Percentiles rank a stretch among this genome's conserved stretches.
Conservation (phyloP, 78 protist species). For the Chrysochromulina parva region DNA sequence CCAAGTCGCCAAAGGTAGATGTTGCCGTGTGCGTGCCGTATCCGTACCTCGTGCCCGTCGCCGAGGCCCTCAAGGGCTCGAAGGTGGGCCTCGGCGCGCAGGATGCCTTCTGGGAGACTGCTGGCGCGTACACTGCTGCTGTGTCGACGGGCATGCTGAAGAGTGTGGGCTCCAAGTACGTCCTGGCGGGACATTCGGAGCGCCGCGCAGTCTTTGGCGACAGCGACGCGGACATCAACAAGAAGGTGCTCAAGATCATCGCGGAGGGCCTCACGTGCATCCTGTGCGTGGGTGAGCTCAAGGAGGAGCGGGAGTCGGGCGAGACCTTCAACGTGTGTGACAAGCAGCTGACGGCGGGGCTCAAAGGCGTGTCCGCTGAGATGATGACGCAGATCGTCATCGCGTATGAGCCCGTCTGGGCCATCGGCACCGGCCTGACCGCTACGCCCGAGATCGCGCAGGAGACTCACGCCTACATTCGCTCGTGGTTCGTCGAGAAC, state of each 20-base stretch:
- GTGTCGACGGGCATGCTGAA: not conserved
- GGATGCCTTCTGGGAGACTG: constrained; percentile 27
- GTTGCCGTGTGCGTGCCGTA: constrained; percentile 28
- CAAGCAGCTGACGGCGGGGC: constrained; percentile 29
- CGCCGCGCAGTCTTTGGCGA: constrained; percentile 92
- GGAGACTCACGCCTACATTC: constrained; percentile 70
- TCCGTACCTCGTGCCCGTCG: constrained; percentile 19
- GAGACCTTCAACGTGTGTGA: constrained; percentile 50
- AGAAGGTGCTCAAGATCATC: constrained; percentile 68
- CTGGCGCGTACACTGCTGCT: constrained; percentile 48
- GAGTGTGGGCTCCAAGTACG: constrained; percentile 67
- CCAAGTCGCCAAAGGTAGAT: not conserved
- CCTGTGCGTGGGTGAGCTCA: constrained; percentile 95
- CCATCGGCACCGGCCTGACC: constrained; percentile 98
- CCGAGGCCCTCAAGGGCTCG: not conserved
- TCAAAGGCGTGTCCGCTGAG: not conserved
- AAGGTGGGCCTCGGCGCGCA: constrained; percentile 37
- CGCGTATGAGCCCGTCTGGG: constrained; percentile 98
- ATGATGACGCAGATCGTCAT: not conserved
- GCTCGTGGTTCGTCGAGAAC: constrained; percentile 68
- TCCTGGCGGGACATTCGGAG: constrained; percentile 97
- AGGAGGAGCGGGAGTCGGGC: constrained; percentile 84
- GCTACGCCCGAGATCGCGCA: constrained; percentile 88
- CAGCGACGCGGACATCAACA: constrained; percentile 61
- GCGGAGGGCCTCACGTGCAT: constrained; percentile 82